Conservation (phyloP, 2,329 filamentous ascomycete species). For the Phaeophleospora eucalypticola region DNA sequence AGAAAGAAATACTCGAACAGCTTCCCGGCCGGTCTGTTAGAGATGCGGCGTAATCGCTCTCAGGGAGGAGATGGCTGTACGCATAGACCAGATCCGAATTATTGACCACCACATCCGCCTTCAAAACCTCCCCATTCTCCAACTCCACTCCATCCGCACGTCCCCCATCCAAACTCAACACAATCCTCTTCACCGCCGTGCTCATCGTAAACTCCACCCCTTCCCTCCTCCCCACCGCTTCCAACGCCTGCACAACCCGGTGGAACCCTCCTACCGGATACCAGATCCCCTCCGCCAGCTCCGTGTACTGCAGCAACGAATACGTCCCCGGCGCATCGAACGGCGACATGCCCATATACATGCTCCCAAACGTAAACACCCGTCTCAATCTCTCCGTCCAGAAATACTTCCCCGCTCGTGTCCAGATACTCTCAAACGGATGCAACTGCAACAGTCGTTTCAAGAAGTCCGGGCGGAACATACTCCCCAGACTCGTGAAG, state of each 20-base stretch:
- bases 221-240: constrained; percentile 57
- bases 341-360: constrained; percentile 80
- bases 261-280: constrained; percentile 70
- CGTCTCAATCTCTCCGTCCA: constrained; percentile 63
- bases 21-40: constrained; percentile 54
- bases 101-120: constrained; percentile 63
- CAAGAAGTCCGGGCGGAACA: constrained; percentile 58
- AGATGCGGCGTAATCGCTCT: constrained; percentile 39
- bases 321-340: constrained; percentile 74
- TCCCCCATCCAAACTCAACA: constrained; percentile 50
- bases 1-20: constrained; percentile 72
- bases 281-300: constrained; percentile 72
- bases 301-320: constrained; percentile 68
- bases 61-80: constrained; percentile 65
- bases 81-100: constrained; percentile 73
- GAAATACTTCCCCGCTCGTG: constrained; percentile 63
- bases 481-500: constrained; percentile 57
- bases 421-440: constrained; percentile 68
- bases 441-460: constrained; percentile 58
- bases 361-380: constrained; percentile 73
- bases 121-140: constrained; percentile 53
- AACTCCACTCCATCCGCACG: constrained; percentile 58
- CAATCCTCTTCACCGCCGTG: constrained; percentile 54
- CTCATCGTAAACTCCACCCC: constrained; percentile 62
- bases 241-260: constrained; percentile 57